These are phyloP conservation scores for Nyssa sinensis DNA, from an alignment of 148 eudicot genomes.

Conservation along the genomic window DNA sequence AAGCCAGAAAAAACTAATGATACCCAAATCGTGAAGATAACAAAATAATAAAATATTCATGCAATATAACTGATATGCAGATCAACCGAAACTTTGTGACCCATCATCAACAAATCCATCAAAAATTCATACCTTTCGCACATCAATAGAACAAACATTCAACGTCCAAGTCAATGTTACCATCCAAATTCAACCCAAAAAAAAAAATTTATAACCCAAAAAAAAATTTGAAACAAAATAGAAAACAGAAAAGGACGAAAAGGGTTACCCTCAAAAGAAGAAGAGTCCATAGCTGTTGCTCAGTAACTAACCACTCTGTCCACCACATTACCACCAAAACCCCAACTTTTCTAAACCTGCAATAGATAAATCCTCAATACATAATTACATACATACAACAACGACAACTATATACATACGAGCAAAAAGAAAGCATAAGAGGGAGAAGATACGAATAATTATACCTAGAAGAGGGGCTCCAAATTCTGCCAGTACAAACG, in stretches of 20 bases:
- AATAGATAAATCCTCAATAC: conserved; percentile 10
- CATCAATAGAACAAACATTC: not conserved
- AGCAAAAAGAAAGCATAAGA: not conserved
- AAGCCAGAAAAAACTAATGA: not conserved
- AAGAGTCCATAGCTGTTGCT: conserved; percentile 44
- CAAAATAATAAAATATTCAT: conserved; percentile 8
- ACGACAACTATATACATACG: not conserved
- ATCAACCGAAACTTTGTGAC: conserved; percentile 6
- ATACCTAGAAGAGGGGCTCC: conserved; percentile 30
- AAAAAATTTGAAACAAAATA: not conserved
- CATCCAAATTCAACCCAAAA: not conserved
- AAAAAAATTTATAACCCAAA: not conserved
- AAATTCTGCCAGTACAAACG: conserved; percentile 23
- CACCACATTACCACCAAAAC: conserved; percentile 31
- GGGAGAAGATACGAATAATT: conserved; percentile 1
- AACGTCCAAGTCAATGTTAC: not conserved
- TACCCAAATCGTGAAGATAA: conserved; percentile 7
- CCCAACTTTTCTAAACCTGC: conserved; percentile 23
- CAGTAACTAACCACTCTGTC: conserved; percentile 11
- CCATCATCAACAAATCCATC: conserved; percentile 1
- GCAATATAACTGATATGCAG: conserved; percentile 9
- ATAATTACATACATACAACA: conserved; percentile 10
- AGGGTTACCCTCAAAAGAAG: conserved; percentile 54
- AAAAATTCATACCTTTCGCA: conserved; percentile 3
- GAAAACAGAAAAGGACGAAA: not conserved